Conservation (phyloP, 805 yeast species). For the Ogataea pilisensis region DNA sequence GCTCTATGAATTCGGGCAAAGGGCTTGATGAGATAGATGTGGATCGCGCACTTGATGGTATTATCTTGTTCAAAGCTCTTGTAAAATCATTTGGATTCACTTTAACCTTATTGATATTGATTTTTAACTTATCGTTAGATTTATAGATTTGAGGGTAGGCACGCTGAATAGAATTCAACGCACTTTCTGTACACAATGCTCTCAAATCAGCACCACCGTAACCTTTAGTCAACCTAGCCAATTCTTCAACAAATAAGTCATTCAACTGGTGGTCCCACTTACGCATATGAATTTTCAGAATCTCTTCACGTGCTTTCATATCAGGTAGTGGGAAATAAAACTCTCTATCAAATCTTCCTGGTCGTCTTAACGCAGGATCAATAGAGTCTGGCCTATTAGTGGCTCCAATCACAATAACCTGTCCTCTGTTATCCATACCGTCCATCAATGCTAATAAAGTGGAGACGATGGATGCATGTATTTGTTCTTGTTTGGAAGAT, state of each 20-base stretch:
- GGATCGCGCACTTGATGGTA: conserved; percentile 90
- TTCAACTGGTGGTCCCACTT: conserved; percentile 81
- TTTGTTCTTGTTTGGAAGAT: conserved; percentile 96
- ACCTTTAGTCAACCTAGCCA: conserved; percentile 85
- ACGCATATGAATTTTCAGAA: conserved; percentile 78
- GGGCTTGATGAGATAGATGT: conserved; percentile 68
- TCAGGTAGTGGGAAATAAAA: conserved; percentile 95
- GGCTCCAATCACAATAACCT: conserved; percentile 96
- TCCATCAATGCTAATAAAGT: conserved; percentile 95
- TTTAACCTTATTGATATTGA: conserved; percentile 65
- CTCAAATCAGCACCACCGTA: conserved; percentile 97
- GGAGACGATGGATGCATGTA: conserved; percentile 95
- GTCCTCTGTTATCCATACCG: conserved; percentile 98
- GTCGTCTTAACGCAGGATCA: conserved; percentile 96
- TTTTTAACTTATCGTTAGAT: conserved; percentile 64
- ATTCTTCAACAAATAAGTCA: conserved; percentile 51
- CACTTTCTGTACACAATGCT: conserved; percentile 94
- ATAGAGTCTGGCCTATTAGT: conserved; percentile 97
- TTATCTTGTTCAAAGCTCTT: conserved; percentile 76
- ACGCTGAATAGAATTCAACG: conserved; percentile 85
- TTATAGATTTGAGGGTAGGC: conserved; percentile 89
- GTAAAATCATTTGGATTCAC: conserved; percentile 84
- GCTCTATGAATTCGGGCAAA: conserved; percentile 65
- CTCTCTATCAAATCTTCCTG: conserved; percentile 96
- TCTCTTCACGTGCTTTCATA: conserved; percentile 68